phyloP scores from a whole-genome alignment of 306 rosid species.

The Urtica urens region DNA sequence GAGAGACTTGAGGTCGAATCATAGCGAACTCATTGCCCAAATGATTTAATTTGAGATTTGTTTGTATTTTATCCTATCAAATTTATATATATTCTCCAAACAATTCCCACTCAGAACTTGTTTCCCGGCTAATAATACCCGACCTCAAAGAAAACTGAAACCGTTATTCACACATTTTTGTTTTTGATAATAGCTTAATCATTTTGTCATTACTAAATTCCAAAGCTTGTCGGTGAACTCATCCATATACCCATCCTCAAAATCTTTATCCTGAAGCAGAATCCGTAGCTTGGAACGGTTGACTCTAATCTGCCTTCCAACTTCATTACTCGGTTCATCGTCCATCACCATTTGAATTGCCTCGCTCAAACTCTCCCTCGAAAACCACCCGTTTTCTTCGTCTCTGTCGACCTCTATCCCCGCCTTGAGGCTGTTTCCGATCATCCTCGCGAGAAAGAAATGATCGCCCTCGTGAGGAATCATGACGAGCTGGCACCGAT shows the following conservation, averaged over 20 bases:
- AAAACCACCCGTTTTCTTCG: slow-evolving; percentile 47
- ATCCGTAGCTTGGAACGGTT: slow-evolving; percentile 43
- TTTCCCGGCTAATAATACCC: too few species aligned
- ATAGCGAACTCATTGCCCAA: too few species aligned
- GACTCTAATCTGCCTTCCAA: slow-evolving; percentile 25
- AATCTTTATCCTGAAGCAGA: slow-evolving; percentile 21
- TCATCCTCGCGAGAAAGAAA: slow-evolving; percentile 35
- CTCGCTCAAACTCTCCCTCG: slow-evolving; percentile 33
- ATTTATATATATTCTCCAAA: too few species aligned
- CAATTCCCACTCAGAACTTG: too few species aligned
- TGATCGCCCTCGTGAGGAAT: slow-evolving; percentile 47
- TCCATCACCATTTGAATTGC: slow-evolving; percentile 32
- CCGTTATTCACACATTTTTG: too few species aligned
- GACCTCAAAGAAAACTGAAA: too few species aligned
- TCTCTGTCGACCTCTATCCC: slow-evolving; percentile 54
- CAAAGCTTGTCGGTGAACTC: slow-evolving; percentile 31
- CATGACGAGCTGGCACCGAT: slow-evolving; percentile 38
- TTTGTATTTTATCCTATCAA: too few species aligned
- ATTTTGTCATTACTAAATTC: neutral
- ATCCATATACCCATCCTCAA: slow-evolving; percentile 37
- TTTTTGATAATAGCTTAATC: too few species aligned
- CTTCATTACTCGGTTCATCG: slow-evolving; percentile 28
- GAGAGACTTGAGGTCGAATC: too few species aligned
- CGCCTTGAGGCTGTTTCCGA: slow-evolving; percentile 35
- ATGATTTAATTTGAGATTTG: too few species aligned